Evolutionary conservation across 2,329 filamentous ascomycete species (phyloP).

Genomic region (Cyclaneusma minus): DNA sequence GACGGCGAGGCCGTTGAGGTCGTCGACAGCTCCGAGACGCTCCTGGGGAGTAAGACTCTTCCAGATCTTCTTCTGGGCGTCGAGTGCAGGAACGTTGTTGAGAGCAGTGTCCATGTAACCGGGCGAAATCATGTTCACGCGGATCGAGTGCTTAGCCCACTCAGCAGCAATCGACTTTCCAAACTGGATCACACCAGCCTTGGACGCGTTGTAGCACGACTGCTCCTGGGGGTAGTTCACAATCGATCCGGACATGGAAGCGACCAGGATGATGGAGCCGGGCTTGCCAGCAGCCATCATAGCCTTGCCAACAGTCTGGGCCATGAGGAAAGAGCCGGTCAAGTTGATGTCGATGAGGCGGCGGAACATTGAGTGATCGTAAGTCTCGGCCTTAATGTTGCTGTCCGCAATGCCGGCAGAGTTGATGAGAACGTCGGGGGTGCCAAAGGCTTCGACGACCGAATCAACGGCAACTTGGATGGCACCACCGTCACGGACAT

Average conservation of each 20-base stretch:
- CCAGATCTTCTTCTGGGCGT: conserved; percentile 75
- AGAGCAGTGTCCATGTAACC: conserved; percentile 79
- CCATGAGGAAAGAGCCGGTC: conserved; percentile 63
- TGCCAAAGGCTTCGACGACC: conserved; percentile 49
- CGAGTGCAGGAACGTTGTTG: conserved; percentile 62
- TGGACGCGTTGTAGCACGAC: conserved; percentile 70
- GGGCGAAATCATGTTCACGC: conserved; percentile 72
- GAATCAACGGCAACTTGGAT: conserved; percentile 55
- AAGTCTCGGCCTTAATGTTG: conserved; percentile 69
- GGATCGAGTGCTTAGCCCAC: conserved; percentile 69
- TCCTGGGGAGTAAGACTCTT: conserved; percentile 57
- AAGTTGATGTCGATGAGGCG: conserved; percentile 72
- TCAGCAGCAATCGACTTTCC: conserved; percentile 71
- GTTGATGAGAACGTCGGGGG: conserved; percentile 64
- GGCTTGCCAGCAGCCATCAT: conserved; percentile 61
- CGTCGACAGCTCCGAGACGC: conserved; percentile 56
- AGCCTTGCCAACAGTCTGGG: conserved; percentile 52
- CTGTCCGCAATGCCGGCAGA: conserved; percentile 69
- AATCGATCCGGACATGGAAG: conserved; percentile 68
- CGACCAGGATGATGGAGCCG: conserved; percentile 61
- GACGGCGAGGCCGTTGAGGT: conserved; percentile 63
- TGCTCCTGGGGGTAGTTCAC: conserved; percentile 82
- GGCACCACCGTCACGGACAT: conserved; percentile 56
- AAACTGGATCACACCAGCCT: conserved; percentile 65
- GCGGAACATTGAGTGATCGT: conserved; percentile 63